Evolutionary conservation across 2,329 filamentous ascomycete genomes (phyloP), one percentile per base, ranked within the genome.

Genomic region (Sporothrix schenckii): DNA sequence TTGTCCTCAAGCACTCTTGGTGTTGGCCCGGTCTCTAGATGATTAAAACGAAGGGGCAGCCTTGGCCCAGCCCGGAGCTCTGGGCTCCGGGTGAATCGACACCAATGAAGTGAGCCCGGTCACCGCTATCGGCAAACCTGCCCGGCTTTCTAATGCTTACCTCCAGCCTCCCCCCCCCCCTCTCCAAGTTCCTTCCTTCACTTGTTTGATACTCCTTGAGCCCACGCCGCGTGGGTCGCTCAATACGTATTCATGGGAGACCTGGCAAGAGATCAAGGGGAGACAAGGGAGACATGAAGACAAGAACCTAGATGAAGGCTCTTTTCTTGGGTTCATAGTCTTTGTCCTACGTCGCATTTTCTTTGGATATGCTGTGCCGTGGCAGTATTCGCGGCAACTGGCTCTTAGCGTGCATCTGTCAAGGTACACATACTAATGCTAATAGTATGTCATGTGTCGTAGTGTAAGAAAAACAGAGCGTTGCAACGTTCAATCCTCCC

Each of bases 401-500:
- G 11, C 47, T 21, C 39, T 47, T 63, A 27, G 39, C 39, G 58
- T 61, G 58, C 58, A 27, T 61, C 14, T 44, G 10, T 19, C 30
- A 27, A 30, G 24, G 52, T 5, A 21, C 49, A 49, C 52, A 54
- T 3, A 27, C 16, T 54, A 54, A 27, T 27, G 4, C 24, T 11
- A 16, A 30, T 21, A 39, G 27, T 34, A 56, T 30, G 27, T 30
- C 27, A 3, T 7, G 6, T 9, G 5, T 34, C 34, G 34, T 9
- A 34, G 24, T 24, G 24, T 24, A 24, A 24, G 24, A 24, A 60
- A 30, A 58, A 61, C 27, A 47, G 56, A 63, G 21, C n/a, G 58
- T 63, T 63, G 39, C 58, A 63, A 39, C 58, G 58, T 63, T 21
- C 39, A 27, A 63, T 47, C 58, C 39, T 63, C 39, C 58, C 58